Conservation (phyloP, 192 early-diverging fungal genomes). For the Podila epicladia region DNA sequence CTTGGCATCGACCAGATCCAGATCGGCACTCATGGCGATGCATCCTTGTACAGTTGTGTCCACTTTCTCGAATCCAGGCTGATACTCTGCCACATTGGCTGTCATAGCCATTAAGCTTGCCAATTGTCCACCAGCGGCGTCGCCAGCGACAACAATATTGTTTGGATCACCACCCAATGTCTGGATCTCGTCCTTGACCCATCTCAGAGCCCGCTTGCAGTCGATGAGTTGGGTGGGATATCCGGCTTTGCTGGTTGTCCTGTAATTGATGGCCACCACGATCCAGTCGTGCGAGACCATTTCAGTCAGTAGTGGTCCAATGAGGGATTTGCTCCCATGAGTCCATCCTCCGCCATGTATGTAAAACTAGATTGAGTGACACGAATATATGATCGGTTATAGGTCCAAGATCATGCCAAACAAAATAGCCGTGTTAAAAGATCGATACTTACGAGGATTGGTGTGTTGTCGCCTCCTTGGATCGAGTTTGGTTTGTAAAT, state of each 20-base stretch:
- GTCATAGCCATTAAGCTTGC: constrained; percentile 65
- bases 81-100: constrained; percentile 52
- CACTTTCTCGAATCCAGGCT: constrained; percentile 66
- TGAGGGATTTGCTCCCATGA: constrained; percentile 64
- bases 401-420: background rate
- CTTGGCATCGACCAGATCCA: constrained; percentile 58
- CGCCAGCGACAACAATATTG: constrained; percentile 66
- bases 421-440: background rate
- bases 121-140: constrained; percentile 65
- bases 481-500: constrained; percentile 41
- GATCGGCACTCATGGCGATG: constrained; percentile 56
- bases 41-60: constrained; percentile 69
- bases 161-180: constrained; percentile 72
- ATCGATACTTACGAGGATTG: constrained; percentile 34
- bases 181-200: constrained; percentile 68
- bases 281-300: constrained; percentile 59
- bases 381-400: background rate
- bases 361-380: constrained; percentile 54
- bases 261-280: constrained; percentile 68
- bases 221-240: constrained; percentile 71
- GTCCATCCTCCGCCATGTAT: constrained; percentile 76
- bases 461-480: constrained; percentile 24
- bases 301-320: constrained; percentile 48
- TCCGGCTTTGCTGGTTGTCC: constrained; percentile 55
- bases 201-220: constrained; percentile 74